Evolutionary conservation across 306 rosid genomes (phyloP), one percentile per base, ranked within the genome.

Genomic region (Lathyrus tuberosus): DNA sequence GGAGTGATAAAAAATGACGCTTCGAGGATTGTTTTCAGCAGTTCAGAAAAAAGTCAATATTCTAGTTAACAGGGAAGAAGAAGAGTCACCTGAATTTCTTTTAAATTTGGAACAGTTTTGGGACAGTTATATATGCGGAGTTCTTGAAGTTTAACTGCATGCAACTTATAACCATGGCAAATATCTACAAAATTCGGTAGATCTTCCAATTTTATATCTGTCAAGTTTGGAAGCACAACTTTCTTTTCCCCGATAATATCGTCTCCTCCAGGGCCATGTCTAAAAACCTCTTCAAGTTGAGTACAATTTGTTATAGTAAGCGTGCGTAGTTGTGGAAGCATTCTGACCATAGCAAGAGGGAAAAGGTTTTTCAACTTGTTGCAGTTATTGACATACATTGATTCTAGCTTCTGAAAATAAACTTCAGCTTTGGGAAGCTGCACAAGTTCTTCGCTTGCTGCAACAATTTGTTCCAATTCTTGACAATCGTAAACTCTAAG

Each of bases 181-280:
- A 58, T 30, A 1, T 58, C 64, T 5, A 58, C 20, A 58, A 58
- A 58, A 58, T 3, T 58, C 8, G 42, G 64, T 13, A 58, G 42
- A 1, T 4, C 5, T 3, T 2, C 0, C 18, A 58, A 15, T 13
- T 0, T 3, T 6, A 31, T 31, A 0, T 31, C 2, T 24, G 61
- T 24, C 35, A 54, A 54, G 37, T 54, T 54, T 11, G 64, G 64
- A 31, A 58, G 43, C 3, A 58, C 42, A 58, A 58, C 6, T 31
- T 58, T 43, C 20, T 6, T 30, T 58, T n/a, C 0, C 31, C 8
- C 14, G 14, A 58, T 58, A n/a, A 26, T 14, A 8, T 5, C 2
- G 5, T 30, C 13, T n/a, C 63, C 22, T n/a, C 63, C 12, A 1
- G 5, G 17, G 1, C 40, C 22, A 31, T 31, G 64, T 14, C 51